These are phyloP conservation scores for Alternaria gaisen DNA, from an alignment of 2,329 filamentous ascomycete genomes.

Conservation along the genomic window DNA sequence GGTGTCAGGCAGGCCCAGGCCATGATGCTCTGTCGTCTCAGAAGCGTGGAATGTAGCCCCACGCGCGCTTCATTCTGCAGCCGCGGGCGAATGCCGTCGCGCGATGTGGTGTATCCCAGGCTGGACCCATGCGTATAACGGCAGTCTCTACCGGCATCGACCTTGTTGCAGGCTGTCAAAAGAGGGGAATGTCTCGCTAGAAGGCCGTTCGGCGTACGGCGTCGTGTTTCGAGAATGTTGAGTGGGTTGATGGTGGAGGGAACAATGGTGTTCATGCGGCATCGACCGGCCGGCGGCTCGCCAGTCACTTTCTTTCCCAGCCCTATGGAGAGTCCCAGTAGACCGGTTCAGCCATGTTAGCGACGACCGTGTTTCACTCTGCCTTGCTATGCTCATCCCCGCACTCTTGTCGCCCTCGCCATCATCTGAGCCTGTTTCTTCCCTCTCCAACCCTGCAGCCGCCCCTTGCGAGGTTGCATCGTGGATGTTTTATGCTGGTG, in stretches of 20 bases:
- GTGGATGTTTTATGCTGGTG: conserved; percentile 7
- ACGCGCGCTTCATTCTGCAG: conserved; percentile 14
- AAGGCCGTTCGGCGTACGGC: conserved; percentile 6
- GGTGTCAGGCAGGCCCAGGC: conserved; percentile 5
- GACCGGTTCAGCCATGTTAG: conserved; percentile 36
- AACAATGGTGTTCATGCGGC: conserved; percentile 19
- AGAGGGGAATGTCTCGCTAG: conserved; percentile 6
- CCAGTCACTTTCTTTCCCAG: conserved; percentile 25
- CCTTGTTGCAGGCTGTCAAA: conserved; percentile 6
- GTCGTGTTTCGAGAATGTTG: conserved; percentile 6
- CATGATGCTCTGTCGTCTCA: conserved; percentile 12
- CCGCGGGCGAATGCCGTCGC: conserved; percentile 14
- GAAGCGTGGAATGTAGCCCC: conserved; percentile 4
- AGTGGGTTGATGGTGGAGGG: conserved; percentile 1
- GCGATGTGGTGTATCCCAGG: conserved; percentile 4
- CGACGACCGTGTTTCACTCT: conserved; percentile 34
- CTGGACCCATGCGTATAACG: conserved; percentile 10
- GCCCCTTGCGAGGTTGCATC: conserved; percentile 21
- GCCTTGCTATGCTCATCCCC: conserved; percentile 21
- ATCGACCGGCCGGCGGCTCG: conserved; percentile 15
- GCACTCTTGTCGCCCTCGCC: conserved; percentile 29
- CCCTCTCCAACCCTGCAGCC: conserved; percentile 12
- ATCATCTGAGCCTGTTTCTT: conserved; percentile 17
- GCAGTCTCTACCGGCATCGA: conserved; percentile 7
- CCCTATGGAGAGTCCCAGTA: conserved; percentile 26